These are phyloP conservation scores for Sophora flavescens DNA, from an alignment of 306 rosid genomes.

Conservation along the genomic window DNA sequence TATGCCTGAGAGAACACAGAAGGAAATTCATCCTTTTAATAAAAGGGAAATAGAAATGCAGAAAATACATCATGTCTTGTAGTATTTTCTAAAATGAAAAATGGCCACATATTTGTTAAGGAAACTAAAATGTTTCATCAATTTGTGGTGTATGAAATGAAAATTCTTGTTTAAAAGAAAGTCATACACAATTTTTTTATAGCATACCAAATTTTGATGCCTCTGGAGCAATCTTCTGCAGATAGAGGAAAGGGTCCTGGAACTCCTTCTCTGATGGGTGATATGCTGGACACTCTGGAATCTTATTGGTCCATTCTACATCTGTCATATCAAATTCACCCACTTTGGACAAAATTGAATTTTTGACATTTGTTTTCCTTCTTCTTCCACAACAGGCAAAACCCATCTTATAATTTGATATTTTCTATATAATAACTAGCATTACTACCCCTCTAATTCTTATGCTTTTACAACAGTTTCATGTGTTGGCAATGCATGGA, in stretches of 20 bases:
- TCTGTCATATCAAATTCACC: constrained; percentile 34
- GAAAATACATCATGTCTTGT: not conserved
- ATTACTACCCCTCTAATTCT: not conserved
- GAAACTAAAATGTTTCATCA: not conserved
- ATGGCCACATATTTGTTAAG: not conserved
- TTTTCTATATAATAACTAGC: not conserved
- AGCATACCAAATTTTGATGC: constrained; percentile 50
- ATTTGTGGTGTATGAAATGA: not conserved
- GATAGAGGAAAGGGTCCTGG: constrained; percentile 45
- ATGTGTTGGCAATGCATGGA: not conserved
- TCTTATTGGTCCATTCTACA: constrained; percentile 48
- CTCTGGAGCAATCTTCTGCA: constrained; percentile 45
- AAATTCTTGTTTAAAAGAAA: not conserved
- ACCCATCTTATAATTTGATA: not conserved
- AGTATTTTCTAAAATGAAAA: not conserved
- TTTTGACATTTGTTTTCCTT: not conserved
- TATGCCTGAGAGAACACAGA: constrained; percentile 46
- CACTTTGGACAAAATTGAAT: constrained; percentile 32
- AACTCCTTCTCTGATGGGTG: constrained; percentile 46
- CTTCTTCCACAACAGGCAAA: constrained; percentile 21
- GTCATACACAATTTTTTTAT: not conserved
- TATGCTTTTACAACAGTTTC: not conserved
- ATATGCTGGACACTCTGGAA: constrained; percentile 51
- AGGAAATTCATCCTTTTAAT: not conserved
- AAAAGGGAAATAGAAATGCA: constrained; percentile 11